A percentile compares a stretch with the other conserved stretches of the same genome.
Evolutionary conservation across 768 basidiomycete species (phyloP).

Genomic region (Pulveroboletus sp.): DNA sequence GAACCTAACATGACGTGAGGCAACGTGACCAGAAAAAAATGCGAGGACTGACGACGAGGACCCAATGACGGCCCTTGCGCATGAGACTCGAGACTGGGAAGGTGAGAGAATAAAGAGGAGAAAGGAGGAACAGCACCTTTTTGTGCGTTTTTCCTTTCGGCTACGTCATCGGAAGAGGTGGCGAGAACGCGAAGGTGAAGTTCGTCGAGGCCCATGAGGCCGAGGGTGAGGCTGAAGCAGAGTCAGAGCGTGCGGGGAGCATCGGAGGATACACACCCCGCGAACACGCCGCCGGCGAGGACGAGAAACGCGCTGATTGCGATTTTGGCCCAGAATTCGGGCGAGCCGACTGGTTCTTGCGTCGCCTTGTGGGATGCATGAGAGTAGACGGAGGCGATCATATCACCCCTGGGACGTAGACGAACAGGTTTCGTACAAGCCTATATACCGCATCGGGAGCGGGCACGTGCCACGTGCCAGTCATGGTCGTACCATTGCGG

Average conservation of each 20-base stretch:
- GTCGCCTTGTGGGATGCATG: background rate
- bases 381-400: constrained; percentile 12
- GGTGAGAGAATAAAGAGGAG: background rate
- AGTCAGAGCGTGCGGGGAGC: background rate
- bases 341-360: constrained; percentile 41
- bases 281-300: constrained; percentile 84
- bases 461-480: background rate
- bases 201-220: constrained; percentile 91
- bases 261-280: constrained; percentile 51
- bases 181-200: constrained; percentile 85
- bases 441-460: background rate
- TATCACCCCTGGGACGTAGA: background rate
- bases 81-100: constrained; percentile 49
- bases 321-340: constrained; percentile 75
- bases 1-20: constrained; percentile 46
- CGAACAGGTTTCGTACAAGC: background rate
- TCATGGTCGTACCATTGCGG: background rate
- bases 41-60: constrained; percentile 65
- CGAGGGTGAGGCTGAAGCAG: constrained; percentile 68
- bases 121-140: constrained; percentile 43
- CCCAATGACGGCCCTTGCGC: constrained; percentile 81
- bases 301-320: constrained; percentile 65
- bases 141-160: constrained; percentile 65
- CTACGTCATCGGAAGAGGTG: constrained; percentile 69
- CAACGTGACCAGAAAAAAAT: background rate